A percentile compares a stretch with the other conserved stretches of the same genome.
Conservation (phyloP, 495 filamentous ascomycete species). For the Friedmanniomyces endolithicus region DNA sequence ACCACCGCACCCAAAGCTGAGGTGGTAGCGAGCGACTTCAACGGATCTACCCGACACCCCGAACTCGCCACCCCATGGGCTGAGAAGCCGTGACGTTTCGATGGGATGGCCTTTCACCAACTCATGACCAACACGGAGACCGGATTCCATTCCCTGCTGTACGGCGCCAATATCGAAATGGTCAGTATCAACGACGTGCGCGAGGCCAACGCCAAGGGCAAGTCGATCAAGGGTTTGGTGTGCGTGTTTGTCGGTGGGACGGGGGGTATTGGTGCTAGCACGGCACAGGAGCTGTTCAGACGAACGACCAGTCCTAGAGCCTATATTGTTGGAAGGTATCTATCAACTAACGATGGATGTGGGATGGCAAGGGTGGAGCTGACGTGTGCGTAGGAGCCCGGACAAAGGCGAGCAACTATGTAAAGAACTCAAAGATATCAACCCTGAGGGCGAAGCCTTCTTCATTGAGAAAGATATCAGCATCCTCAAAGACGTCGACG, state of each 20-base stretch:
- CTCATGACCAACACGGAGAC: not conserved
- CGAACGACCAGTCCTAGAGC: conserved; percentile 27
- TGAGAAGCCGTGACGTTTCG: not conserved
- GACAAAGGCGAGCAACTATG: conserved; percentile 23
- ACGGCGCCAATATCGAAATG: conserved; percentile 15
- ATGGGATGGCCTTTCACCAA: not conserved
- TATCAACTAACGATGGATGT: not conserved
- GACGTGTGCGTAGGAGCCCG: conserved; percentile 8
- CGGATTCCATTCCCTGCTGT: not conserved
- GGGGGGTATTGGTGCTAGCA: conserved; percentile 33
- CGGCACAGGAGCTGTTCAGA: conserved; percentile 32
- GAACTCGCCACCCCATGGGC: too few relatives aligned
- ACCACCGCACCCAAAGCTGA: too few relatives aligned
- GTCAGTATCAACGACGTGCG: conserved; percentile 11
- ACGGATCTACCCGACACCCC: too few relatives aligned
- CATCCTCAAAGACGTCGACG: conserved; percentile 48
- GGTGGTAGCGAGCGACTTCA: too few relatives aligned
- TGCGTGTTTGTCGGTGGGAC: conserved; percentile 33
- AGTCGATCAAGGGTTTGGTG: conserved; percentile 6
- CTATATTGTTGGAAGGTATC: conserved; percentile 32
- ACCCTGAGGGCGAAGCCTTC: conserved; percentile 38
- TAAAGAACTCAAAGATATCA: conserved; percentile 23
- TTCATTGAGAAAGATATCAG: conserved; percentile 50
- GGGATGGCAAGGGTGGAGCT: not conserved
- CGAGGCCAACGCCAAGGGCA: conserved; percentile 11